These are phyloP conservation scores for Reticulascus tulasneorum DNA, from an alignment of 2,329 filamentous ascomycete genomes.

Conservation along the genomic window DNA sequence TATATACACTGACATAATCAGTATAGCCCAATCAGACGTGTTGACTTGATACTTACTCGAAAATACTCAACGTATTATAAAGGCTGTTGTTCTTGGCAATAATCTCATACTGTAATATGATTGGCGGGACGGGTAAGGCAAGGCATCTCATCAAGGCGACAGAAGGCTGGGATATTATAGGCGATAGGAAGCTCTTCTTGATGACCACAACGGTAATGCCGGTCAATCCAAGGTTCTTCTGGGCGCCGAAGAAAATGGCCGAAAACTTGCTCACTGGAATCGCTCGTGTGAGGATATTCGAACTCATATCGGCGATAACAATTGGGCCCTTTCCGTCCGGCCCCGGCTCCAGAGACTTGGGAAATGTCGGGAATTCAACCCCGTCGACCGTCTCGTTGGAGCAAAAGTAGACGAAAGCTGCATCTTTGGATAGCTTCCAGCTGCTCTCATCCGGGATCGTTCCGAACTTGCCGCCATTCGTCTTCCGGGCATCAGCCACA, in stretches of 20 bases:
- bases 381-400: slow-evolving; percentile 94
- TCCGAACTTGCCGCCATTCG: slow-evolving; percentile 78
- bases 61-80: slow-evolving; percentile 94
- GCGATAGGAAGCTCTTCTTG: slow-evolving; percentile 74
- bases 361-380: slow-evolving; percentile 80
- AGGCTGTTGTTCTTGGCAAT: slow-evolving; percentile 91
- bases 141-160: slow-evolving; percentile 68
- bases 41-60: slow-evolving; percentile 52
- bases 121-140: slow-evolving; percentile 71
- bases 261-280: slow-evolving; percentile 77
- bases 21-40: not conserved
- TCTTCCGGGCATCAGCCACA: slow-evolving; percentile 61
- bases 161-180: slow-evolving; percentile 60
- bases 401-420: slow-evolving; percentile 82
- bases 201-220: slow-evolving; percentile 85
- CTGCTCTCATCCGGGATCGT: slow-evolving; percentile 71
- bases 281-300: slow-evolving; percentile 81
- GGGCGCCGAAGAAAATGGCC: slow-evolving; percentile 85
- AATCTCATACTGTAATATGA: slow-evolving; percentile 77
- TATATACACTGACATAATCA: slow-evolving; percentile 61
- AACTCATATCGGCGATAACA: slow-evolving; percentile 89
- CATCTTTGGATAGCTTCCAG: slow-evolving; percentile 68
- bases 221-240: slow-evolving; percentile 88
- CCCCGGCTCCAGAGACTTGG: slow-evolving; percentile 55
- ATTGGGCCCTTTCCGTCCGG: slow-evolving; percentile 63